These are phyloP conservation scores for Ustilago nuda DNA, from an alignment of 1,284 basidiomycete species.

Conservation along the genomic window DNA sequence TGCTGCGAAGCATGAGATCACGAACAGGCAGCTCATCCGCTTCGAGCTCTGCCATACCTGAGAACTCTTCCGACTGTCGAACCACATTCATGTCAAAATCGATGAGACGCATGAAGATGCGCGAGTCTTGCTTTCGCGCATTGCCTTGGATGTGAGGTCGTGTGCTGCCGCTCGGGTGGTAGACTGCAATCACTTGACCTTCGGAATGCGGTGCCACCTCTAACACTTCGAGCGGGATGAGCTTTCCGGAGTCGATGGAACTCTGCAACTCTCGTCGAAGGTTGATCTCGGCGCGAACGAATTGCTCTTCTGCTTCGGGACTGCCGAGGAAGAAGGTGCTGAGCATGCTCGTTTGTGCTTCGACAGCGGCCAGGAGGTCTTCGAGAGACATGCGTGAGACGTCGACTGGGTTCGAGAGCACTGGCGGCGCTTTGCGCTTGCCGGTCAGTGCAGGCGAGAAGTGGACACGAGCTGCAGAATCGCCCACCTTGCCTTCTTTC, in stretches of 20 bases:
- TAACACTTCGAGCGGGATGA: slow-evolving; percentile 70
- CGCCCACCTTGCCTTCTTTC: slow-evolving; percentile 38
- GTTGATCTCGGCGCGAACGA: slow-evolving; percentile 71
- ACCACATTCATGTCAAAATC: slow-evolving; percentile 70
- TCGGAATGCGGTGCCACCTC: slow-evolving; percentile 68
- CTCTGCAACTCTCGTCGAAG: slow-evolving; percentile 70
- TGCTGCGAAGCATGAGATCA: slow-evolving; percentile 72
- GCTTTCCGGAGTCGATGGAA: slow-evolving; percentile 68
- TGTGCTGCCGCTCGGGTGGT: slow-evolving; percentile 71
- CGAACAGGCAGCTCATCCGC: slow-evolving; percentile 71
- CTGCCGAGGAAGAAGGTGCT: slow-evolving; percentile 69
- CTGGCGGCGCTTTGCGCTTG: slow-evolving; percentile 58
- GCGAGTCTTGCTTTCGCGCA: slow-evolving; percentile 72
- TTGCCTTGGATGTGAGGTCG: slow-evolving; percentile 71
- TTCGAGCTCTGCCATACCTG: slow-evolving; percentile 62
- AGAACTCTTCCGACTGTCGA: slow-evolving; percentile 52
- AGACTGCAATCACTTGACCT: slow-evolving; percentile 71
- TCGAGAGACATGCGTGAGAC: slow-evolving; percentile 71
- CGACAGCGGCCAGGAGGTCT: slow-evolving; percentile 71
- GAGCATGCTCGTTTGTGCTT: slow-evolving; percentile 70
- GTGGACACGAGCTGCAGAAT: slow-evolving; percentile 42
- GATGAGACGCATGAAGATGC: slow-evolving; percentile 71
- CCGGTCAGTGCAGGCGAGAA: slow-evolving; percentile 67
- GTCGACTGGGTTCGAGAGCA: slow-evolving; percentile 65
- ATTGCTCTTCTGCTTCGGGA: slow-evolving; percentile 72